Conservation (phyloP, 805 yeast genomes). For the Candida bentonensis region DNA sequence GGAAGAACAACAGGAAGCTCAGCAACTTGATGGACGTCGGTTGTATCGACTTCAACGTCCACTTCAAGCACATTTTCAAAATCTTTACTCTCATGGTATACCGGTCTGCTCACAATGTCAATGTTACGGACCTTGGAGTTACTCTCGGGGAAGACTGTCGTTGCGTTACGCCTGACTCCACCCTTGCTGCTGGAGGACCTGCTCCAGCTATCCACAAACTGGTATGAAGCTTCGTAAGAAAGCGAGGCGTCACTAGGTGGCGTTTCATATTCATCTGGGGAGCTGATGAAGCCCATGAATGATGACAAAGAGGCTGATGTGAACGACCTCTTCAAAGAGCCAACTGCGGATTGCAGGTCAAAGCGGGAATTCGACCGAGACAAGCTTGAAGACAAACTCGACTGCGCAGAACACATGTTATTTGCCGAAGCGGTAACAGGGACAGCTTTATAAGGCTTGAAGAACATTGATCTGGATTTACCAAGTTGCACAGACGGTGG, state of each 20-base stretch:
- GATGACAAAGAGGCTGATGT: not conserved
- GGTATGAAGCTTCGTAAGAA: not conserved
- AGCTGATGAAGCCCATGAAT: not conserved
- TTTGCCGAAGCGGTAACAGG: too few relatives aligned
- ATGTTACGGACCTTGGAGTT: not conserved
- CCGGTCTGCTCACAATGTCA: slow-evolving; percentile 3
- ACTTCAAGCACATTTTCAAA: not conserved
- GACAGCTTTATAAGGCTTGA: slow-evolving; percentile 1
- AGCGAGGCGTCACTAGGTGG: not conserved
- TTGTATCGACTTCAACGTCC: slow-evolving; percentile 1
- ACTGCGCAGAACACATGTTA: not conserved
- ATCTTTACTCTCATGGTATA: slow-evolving; percentile 2
- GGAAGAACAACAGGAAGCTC: slow-evolving; percentile 7
- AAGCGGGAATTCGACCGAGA: slow-evolving; percentile 1
- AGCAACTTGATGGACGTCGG: slow-evolving; percentile 1
- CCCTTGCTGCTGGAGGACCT: not conserved
- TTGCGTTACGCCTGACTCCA: not conserved
- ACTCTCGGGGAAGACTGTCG: slow-evolving; percentile 3
- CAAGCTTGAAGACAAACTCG: not conserved
- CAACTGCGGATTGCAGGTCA: not conserved
- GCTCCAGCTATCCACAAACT: not conserved
- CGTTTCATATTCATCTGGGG: not conserved
- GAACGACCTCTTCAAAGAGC: not conserved
- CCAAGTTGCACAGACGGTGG: not conserved
- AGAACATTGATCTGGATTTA: not conserved